Percentiles rank a stretch among this genome's conserved stretches.
phyloP scores from a whole-genome alignment of 371 early-diverging fungal genomes.

The Phascolomyces articulosus region DNA sequence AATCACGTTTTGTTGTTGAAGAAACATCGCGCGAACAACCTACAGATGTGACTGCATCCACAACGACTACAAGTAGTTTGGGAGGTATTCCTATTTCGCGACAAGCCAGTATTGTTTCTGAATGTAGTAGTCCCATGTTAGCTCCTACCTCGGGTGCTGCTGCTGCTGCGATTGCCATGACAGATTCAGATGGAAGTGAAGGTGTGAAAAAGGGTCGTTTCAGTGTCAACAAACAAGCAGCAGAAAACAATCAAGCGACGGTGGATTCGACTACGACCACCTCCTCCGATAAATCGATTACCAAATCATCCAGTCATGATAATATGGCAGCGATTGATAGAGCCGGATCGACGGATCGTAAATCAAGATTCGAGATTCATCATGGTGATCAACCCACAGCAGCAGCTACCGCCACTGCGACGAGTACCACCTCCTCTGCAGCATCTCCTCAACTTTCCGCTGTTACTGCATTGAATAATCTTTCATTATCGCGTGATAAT shows the following conservation, averaged over 20 bases:
- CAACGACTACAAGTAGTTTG: background rate
- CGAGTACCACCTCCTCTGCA: background rate
- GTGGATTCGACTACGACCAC: background rate
- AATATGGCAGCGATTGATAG: background rate
- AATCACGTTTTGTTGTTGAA: slow-evolving; percentile 51
- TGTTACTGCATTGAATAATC: slow-evolving; percentile 4
- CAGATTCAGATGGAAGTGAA: too few relatives aligned
- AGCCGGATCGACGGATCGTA: slow-evolving; percentile 5
- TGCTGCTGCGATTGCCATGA: too few relatives aligned
- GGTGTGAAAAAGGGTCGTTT: slow-evolving; percentile 11
- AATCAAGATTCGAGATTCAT: slow-evolving; percentile 20
- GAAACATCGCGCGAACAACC: slow-evolving; percentile 23
- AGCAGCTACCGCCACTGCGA: too few relatives aligned
- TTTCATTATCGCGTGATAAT: slow-evolving; percentile 8
- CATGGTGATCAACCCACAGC: slow-evolving; percentile 6
- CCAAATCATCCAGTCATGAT: slow-evolving; percentile 10
- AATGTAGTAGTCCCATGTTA: slow-evolving; percentile 6
- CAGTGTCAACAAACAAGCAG: slow-evolving; percentile 7
- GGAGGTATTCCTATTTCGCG: background rate
- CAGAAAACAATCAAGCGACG: background rate
- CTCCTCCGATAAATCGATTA: background rate
- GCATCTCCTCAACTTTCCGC: slow-evolving; percentile 15
- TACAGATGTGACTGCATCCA: background rate
- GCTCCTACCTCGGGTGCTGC: background rate
- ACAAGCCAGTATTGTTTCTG: background rate